Evolutionary conservation across 2,329 filamentous ascomycete genomes (phyloP), one percentile per base, ranked within the genome.

Genomic region (Colletotrichum sp.): DNA sequence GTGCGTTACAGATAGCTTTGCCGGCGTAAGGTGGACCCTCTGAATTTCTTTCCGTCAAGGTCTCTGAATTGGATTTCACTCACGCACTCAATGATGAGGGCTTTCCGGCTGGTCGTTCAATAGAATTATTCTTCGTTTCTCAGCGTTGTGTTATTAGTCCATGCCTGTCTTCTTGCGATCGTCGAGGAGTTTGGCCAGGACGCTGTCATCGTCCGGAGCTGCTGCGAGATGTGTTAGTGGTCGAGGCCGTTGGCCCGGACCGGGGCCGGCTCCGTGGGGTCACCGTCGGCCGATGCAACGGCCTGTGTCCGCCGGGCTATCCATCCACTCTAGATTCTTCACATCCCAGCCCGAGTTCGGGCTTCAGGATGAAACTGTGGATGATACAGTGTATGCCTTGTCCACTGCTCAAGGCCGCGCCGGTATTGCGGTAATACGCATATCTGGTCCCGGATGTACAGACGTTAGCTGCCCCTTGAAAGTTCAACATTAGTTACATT

Each of bases 351-450:
- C 63, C 18, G 59, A 64, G 1, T 12, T 59, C 8, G 15, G 16
- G 6, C 44, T 76, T 12, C 24, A 22, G 8, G 81, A 87, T 80
- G 89, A 91, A 72, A 99, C 96, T 2, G 98, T 99, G 4, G 81
- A 87, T 80, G 89, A 91, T 73, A 99, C 96, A 2, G 98, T 99
- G 69, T 99, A 98, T 84, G 97, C 97, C 0, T 87, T 99, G 1
- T 98, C 96, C 0, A 98, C 96, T 1, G 95, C 95, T 1, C 88
- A 94, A 13, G 97, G 96, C 2, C 93, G 93, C 82, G 96, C 95
- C 59, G 97, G 96, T 2, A 98, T 99, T 82, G 96, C 96, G 3
- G 93, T 99, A 44, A 92, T 99, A 68, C 92, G 97, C 16, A 89
- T 98, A 30, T 98, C 97, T 6, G 97, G 97, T 0, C 90, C 94